Evolutionary conservation across 2,329 filamentous ascomycete genomes (phyloP).

Genomic region (Curvularia spicifera): DNA sequence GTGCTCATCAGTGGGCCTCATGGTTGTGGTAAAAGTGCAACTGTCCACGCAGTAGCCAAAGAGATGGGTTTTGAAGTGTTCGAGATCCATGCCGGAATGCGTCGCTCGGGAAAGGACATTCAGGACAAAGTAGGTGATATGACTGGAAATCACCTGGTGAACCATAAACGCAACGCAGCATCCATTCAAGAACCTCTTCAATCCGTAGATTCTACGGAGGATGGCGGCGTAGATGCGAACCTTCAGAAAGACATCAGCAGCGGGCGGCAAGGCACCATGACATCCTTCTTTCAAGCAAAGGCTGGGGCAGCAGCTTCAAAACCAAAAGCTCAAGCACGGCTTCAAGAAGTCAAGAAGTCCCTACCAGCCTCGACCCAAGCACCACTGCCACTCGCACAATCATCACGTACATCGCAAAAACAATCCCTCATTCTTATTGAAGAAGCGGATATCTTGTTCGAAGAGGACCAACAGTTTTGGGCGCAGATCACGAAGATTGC

Average conservation of each 20-base stretch:
- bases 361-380: constrained; percentile 26
- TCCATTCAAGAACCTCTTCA: constrained; percentile 34
- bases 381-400: constrained; percentile 30
- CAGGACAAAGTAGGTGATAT: constrained; percentile 94
- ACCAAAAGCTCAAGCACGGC: constrained; percentile 25
- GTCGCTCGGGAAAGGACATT: constrained; percentile 87
- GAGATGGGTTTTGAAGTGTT: constrained; percentile 94
- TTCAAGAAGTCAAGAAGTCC: constrained; percentile 24
- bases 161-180: constrained; percentile 48
- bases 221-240: constrained; percentile 51
- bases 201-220: constrained; percentile 43
- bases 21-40: constrained; percentile 91
- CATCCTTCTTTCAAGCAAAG: constrained; percentile 72
- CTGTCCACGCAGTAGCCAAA: constrained; percentile 88
- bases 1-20: constrained; percentile 88
- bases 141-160: constrained; percentile 92
- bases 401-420: constrained; percentile 66
- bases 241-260: constrained; percentile 66
- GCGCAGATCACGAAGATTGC: constrained; percentile 78
- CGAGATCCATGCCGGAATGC: constrained; percentile 85
- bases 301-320: constrained; percentile 30
- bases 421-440: constrained; percentile 94
- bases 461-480: constrained; percentile 97
- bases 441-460: constrained; percentile 91
- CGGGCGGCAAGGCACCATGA: constrained; percentile 79